Percentiles rank a stretch among this genome's conserved stretches.
Evolutionary conservation across 2,329 filamentous ascomycete genomes (phyloP).

Genomic region (Knufia petricola): DNA sequence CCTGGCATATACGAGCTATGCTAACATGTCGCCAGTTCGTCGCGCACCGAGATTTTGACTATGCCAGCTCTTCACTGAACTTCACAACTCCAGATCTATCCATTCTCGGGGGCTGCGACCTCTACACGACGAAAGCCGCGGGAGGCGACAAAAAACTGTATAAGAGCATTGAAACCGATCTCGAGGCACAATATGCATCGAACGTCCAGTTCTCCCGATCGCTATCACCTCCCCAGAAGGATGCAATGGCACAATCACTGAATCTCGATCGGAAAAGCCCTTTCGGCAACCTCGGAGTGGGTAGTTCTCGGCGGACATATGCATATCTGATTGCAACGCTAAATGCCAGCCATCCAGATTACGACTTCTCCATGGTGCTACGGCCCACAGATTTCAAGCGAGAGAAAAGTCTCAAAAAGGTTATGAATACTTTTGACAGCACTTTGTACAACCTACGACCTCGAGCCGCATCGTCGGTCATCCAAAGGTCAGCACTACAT

Average conservation of each 20-base stretch:
- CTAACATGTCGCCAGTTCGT: slow-evolving; percentile 58
- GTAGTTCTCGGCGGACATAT: slow-evolving; percentile 81
- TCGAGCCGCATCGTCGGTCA: slow-evolving; percentile 35
- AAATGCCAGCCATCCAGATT: slow-evolving; percentile 91
- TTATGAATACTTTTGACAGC: slow-evolving; percentile 80
- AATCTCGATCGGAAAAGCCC: slow-evolving; percentile 80
- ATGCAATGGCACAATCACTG: slow-evolving; percentile 55
- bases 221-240: slow-evolving; percentile 71
- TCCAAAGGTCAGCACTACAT: slow-evolving; percentile 21
- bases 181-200: slow-evolving; percentile 85
- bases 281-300: slow-evolving; percentile 81
- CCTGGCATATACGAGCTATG: neutral
- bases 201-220: slow-evolving; percentile 77
- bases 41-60: slow-evolving; percentile 80
- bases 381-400: slow-evolving; percentile 82
- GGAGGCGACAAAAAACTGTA: slow-evolving; percentile 95
- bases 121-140: slow-evolving; percentile 95
- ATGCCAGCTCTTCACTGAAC: slow-evolving; percentile 84
- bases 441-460: slow-evolving; percentile 81
- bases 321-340: slow-evolving; percentile 93
- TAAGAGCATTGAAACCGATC: slow-evolving; percentile 83
- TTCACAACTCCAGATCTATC: slow-evolving; percentile 91
- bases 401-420: slow-evolving; percentile 66
- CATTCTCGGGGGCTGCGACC: slow-evolving; percentile 84
- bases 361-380: slow-evolving; percentile 90